Base-by-base conservation (phyloP, 345 rosid genomes). In the Citrus reticulata region DNA sequence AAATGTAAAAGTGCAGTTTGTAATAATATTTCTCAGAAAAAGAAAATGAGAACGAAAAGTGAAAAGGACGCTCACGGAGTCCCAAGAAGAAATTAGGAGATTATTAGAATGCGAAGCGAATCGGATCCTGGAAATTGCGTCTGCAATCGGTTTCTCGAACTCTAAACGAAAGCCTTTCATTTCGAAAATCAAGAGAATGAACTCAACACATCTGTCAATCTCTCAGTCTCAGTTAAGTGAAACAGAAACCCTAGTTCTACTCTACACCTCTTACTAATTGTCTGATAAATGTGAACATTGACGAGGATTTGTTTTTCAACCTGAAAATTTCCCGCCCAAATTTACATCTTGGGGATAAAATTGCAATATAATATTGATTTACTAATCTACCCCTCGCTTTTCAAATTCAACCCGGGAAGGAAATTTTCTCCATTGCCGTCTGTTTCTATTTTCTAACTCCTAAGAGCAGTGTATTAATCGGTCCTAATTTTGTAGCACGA, bases 21-120 rank as follows among this genome's bases (percentile, higher is more conserved):
- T 60, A 14, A 17, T n/a, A 14, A 17, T n/a, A 14, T 64, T 65
- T 27, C 17, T 20, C 32, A 25, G 70, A 55, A 20, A 9, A 63
- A 63, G 51, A 46, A 13, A 46, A 46, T 46, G 9, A 46, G 51
- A 70, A 34, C 0, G 29, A 1, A 5, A 24, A 55, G 20, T 10
- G 46, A 19, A 74, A 61, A 32, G 46, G 72, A 81, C 11, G 85
- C 97, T 88, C 34, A 96, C 98, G 9, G 92, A 86, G 70, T 96
- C 99, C 99, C 99, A 96, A 29, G 98, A 93, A 61, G 98, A 82
- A 75, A 97, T 62, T 32, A 97, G 93, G 78, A 96, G 92, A 74
- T 91, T 90, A 78, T 93, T 90, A 55, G 97, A 90, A 2, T 76
- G 80, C 0, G 99, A 88, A 13, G 98, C 91, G 86, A 97, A 97